Base-by-base conservation (phyloP, 106 monocot genomes). In the Phalaenopsis aphrodite region DNA sequence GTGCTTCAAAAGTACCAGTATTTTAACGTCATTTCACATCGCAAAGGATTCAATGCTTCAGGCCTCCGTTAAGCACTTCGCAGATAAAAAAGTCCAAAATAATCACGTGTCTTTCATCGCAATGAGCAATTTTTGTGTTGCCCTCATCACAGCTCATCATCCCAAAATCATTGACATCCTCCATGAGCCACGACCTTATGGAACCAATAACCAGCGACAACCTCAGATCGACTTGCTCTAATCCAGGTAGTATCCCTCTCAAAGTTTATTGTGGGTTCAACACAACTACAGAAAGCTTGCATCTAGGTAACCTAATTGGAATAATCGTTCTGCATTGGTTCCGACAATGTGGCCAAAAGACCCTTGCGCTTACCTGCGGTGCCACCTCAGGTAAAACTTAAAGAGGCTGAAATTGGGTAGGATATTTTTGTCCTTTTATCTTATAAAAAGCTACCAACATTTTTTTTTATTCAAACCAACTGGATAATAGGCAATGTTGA, bases 191-290 rank as follows among this genome's bases (percentile, higher is more conserved):
- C 8, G 94, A 92, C 49, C 89, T 94, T 42, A 43, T 98, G 30
- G 97, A 98, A 9, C 86, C 92, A 47, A 77, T 88, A 77, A 98
- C 94, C 74, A 85, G 82, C 81, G 92, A 90, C n/a, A 77, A 66
- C 57, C 87, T 94, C 80, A 73, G 87, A 42, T 82, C 85, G 3
- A 83, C 84, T 9, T 69, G 75, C 72, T 84, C 86, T 58, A 58
- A 66, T 72, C 75, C 85, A 15, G 19, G 17, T 2, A 46, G 23
- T 10, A 80, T 52, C 38, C 77, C 85, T 17, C 79, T 96, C 30
- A 88, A 73, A 55, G 94, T 87, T 9, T 98, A 98, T 85, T 98
- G 97, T 48, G 97, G 97, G 11, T 98, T 98, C 81, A 94, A 98
- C 64, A 94, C 97, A 0, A 98, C 92, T 5, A 94, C 94, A 2